Evolutionary conservation across 2,329 filamentous ascomycete species (phyloP).

Genomic region (Myrmaecium sp.): DNA sequence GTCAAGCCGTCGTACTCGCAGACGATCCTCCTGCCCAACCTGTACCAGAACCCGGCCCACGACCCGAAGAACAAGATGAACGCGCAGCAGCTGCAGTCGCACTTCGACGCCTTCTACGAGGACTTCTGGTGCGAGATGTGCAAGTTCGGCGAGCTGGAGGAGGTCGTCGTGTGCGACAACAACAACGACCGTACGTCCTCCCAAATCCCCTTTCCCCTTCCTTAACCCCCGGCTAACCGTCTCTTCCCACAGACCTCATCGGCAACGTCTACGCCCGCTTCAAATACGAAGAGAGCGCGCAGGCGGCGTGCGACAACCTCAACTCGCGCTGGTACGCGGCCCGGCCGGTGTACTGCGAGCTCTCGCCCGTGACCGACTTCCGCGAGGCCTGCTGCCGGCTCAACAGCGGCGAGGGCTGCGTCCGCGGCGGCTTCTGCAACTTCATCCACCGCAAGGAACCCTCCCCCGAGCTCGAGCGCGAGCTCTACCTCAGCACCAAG

Average conservation of each 20-base stretch:
- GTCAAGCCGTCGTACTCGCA: conserved; percentile 98
- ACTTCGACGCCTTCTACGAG: conserved; percentile 99
- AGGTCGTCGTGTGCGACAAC: conserved; percentile 97
- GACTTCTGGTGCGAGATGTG: conserved; percentile 99
- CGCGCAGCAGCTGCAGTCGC: conserved; percentile 86
- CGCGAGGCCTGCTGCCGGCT: conserved; percentile 91
- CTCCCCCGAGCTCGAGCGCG: conserved; percentile 68
- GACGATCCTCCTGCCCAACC: conserved; percentile 92
- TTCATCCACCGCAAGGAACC: conserved; percentile 99
- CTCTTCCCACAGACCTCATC: conserved; percentile 54
- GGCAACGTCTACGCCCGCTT: conserved; percentile 98
- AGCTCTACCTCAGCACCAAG: conserved; percentile 77
- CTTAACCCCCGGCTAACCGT: conserved; percentile 5
- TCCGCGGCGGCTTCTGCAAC: conserved; percentile 94
- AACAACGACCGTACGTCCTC: conserved; percentile 75
- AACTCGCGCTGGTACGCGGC: conserved; percentile 96
- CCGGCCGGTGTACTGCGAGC: conserved; percentile 92
- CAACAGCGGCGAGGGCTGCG: conserved; percentile 89
- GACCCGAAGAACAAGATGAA: conserved; percentile 97
- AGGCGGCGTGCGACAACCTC: conserved; percentile 82
- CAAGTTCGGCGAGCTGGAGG: conserved; percentile 94
- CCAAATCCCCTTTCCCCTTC: background rate
- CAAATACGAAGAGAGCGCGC: conserved; percentile 97
- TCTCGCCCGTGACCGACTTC: conserved; percentile 94
- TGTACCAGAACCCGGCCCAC: conserved; percentile 98